Evolutionary conservation across 768 basidiomycete species (phyloP), one percentile per base, ranked within the genome.

Genomic region (Boletales sp.): DNA sequence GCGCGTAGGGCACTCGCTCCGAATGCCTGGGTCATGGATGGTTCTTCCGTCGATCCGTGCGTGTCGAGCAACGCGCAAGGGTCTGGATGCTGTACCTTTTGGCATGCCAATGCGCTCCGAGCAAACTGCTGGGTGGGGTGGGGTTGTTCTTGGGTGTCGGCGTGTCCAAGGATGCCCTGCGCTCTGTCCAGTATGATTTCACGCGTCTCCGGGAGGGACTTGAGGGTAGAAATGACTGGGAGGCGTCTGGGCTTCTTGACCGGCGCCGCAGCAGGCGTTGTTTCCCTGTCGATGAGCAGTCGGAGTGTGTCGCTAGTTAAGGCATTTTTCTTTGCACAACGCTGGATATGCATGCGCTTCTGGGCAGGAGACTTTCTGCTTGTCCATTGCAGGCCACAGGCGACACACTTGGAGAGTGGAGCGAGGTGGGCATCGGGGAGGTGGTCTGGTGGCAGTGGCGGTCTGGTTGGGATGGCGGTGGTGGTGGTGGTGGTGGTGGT

Each of bases 301-400:
- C 66, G 64, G 31, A 91, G 55, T 2, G 86, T 87, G 6, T 81
- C 80, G 30, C 78, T 67, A 7, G 72, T 70, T 37, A 84, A 66
- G 5, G 64, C 69, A 18, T 72, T 71, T 64, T 84, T 90, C 66
- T 77, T 83, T 12, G 85, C 80, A 63, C 90, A 93, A 7, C 73
- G 70, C 43, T 74, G 74, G 36, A 93, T 78, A 61, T 93, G 90
- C 3, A 73, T 56, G 61, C 79, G 65, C 64, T 93, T 93, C 59
- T 84, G 81, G 15, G 67, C 55, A 11, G 69, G 69, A 4, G 78
- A 78, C 64, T 93, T 93, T 47, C 78, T 75, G 12, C 79, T 69
- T 4, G 86, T 91, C 90, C 90, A 92, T 2, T 66, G 66, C 13
- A 76, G 60, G 19, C 81, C 78, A 56, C 89, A 91, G 34, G 77